Conservation (phyloP, 441 rosid species). For the Bocquillonia castaneifolia region DNA sequence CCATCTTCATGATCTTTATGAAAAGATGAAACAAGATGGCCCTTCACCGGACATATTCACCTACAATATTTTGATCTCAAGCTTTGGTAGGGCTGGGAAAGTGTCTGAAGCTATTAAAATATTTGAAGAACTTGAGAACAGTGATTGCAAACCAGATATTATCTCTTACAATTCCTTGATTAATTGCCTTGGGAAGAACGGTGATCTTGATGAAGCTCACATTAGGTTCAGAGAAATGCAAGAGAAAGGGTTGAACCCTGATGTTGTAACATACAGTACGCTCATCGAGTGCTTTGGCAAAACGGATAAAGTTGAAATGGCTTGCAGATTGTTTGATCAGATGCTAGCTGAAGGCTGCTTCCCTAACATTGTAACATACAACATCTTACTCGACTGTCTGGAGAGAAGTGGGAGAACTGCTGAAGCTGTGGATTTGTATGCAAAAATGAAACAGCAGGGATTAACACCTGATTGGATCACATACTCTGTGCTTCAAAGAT, state of each 20-base stretch:
- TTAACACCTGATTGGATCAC: constrained; percentile 85
- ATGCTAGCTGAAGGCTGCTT: constrained; percentile 74
- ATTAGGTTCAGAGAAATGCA: constrained; percentile 88
- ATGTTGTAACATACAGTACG: constrained; percentile 88
- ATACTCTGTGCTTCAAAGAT: constrained; percentile 63
- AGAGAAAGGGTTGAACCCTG: constrained; percentile 79
- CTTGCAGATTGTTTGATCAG: constrained; percentile 71
- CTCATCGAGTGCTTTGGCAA: constrained; percentile 93
- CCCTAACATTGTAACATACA: constrained; percentile 84
- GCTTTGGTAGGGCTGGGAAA: constrained; percentile 72
- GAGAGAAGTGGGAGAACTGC: constrained; percentile 81
- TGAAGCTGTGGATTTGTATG: constrained; percentile 79
- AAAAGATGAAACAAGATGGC: constrained; percentile 70
- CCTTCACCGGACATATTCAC: constrained; percentile 73
- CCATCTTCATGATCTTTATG: constrained; percentile 65
- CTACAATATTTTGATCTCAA: constrained; percentile 74
- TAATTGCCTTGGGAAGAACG: constrained; percentile 88
- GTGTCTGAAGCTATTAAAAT: constrained; percentile 56
- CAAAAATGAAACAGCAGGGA: constrained; percentile 75
- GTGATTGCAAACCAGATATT: constrained; percentile 65
- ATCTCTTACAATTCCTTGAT: constrained; percentile 85
- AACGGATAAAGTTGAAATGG: constrained; percentile 85
- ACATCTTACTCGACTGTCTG: constrained; percentile 80
- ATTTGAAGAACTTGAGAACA: constrained; percentile 78
- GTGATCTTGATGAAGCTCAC: constrained; percentile 93